Evolutionary conservation across 208 protist genomes (phyloP), one percentile per base, ranked within the genome.

Genomic region (Acanthamoeba royreba): DNA sequence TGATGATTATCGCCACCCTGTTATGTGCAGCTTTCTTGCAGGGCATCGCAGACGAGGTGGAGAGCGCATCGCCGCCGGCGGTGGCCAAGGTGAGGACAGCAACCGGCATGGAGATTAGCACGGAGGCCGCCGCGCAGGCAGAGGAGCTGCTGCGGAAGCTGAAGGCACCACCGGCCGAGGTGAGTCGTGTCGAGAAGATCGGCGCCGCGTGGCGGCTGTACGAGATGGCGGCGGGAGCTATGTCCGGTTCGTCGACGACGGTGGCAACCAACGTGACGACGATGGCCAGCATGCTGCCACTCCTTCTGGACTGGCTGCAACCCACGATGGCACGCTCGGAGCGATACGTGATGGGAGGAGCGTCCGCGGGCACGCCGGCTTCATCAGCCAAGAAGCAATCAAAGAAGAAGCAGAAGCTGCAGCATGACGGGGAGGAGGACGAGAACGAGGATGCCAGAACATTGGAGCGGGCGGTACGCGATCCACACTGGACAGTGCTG

Each of bases 371-470:
- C 25, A 46, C 74, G 74, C 74, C 38, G 17, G 31, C 74, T 5
- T 7, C 38, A 0, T n/a, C 61, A 11, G 22, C 61, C 43, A 85
- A 85, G 43, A 85, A 85, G 74, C 38, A 85, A 45, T 11, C 43
- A 40, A 85, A 85, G 42, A 85, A 85, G 42, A 83, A 83, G n/a
- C 74, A 85, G 74, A 85, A 85, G 42, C 74, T 55, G 25, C 19
- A 85, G 31, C 43, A 25, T 9, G 49, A 85, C 25, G 43, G 5
- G 5, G 28, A 53, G 4, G 74, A 85, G 3, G 74, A 85, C 15
- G 74, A 85, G 31, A 45, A 53, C 28, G 74, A 85, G n/a, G 25
- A 22, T 4, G 9, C 38, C 74, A 85, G 38, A 17, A 35, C 7
- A 0, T 40, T 55, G 19, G 74, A 85, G 74, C 46, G 38, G 38